Evolutionary conservation across 192 early-diverging fungal species (phyloP), one percentile per base, ranked within the genome.

Genomic region (Lunasporangiospora selenospora): DNA sequence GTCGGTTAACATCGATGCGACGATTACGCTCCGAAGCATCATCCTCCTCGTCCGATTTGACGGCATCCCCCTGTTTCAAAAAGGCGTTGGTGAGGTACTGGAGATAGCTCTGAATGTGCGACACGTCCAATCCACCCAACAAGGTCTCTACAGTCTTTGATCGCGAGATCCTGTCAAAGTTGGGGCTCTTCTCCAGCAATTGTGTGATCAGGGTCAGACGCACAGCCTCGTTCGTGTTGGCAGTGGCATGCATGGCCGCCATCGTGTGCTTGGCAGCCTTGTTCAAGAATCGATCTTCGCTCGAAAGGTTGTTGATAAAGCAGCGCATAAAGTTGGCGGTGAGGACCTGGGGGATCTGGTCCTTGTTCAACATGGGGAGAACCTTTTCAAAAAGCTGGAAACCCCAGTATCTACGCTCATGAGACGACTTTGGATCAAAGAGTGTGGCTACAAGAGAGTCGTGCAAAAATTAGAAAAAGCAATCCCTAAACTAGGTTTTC

Each of bases 351-450:
- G 86, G 77, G 45, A 92, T 79, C 42, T 92, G 82, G 5, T 84
- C 80, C 24, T 77, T 45, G 1, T 81, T 53, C 13, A 90, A 58
- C 19, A 62, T 73, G 2, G 81, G 81, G 30, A 93, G 76, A n/a
- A 86, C 75, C 55, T 80, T 84, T 53, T 90, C 86, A 41, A 97
- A 86, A 21, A 96, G 66, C 51, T 92, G 86, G 79, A 96, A 92
- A 42, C 93, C 95, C 85, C 95, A 89, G 80, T 85, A 94, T 75
- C 91, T 94, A 62, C 92, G 88, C 67, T 93, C 92, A 77, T 96
- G 89, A 47, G 87, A 85, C 13, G 86, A 59, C 7, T 86, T 81
- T 0, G 87, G 78, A 36, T 82, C 84, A 60, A 97, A 96, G 44
- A 97, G 78, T 6, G 85, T 80, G 30, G 89, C 86, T 85, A 73